Conservation (phyloP, 1,284 basidiomycete species). For the Trametes hirsuta region DNA sequence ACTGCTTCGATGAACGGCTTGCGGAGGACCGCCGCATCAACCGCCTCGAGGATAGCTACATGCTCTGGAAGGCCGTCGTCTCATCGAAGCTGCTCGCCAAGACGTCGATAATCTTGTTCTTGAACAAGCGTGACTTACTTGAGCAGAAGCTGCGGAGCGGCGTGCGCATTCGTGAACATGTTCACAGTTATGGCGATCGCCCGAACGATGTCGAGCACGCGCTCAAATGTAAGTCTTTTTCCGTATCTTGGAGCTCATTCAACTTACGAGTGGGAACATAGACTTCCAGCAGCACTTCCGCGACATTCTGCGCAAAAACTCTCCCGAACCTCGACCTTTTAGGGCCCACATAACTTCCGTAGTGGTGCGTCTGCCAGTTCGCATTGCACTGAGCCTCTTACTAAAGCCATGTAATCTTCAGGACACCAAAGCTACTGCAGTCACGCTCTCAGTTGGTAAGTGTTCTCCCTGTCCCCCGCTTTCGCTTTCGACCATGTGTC, state of each 20-base stretch:
- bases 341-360: constrained; percentile 77
- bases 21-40: constrained; percentile 47
- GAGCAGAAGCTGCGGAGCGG: constrained; percentile 67
- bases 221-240: constrained; percentile 37
- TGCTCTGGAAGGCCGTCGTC: constrained; percentile 45
- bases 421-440: constrained; percentile 72
- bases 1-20: constrained; percentile 47
- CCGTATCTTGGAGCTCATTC: background rate
- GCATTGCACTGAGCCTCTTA: background rate
- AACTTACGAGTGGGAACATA: constrained; percentile 10
- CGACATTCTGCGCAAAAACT: constrained; percentile 42
- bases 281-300: constrained; percentile 46
- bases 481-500: background rate
- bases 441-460: constrained; percentile 63
- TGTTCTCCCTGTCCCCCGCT: constrained; percentile 11
- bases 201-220: constrained; percentile 40
- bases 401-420: constrained; percentile 30
- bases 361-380: constrained; percentile 48
- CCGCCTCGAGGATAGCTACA: constrained; percentile 46
- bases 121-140: constrained; percentile 58
- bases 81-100: constrained; percentile 42
- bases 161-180: constrained; percentile 58
- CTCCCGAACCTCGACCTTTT: constrained; percentile 58
- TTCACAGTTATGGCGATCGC: constrained; percentile 44
- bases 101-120: constrained; percentile 42